These are phyloP conservation scores for Hymenoscyphus albidus DNA, from an alignment of 2,329 filamentous ascomycete genomes.

Conservation along the genomic window DNA sequence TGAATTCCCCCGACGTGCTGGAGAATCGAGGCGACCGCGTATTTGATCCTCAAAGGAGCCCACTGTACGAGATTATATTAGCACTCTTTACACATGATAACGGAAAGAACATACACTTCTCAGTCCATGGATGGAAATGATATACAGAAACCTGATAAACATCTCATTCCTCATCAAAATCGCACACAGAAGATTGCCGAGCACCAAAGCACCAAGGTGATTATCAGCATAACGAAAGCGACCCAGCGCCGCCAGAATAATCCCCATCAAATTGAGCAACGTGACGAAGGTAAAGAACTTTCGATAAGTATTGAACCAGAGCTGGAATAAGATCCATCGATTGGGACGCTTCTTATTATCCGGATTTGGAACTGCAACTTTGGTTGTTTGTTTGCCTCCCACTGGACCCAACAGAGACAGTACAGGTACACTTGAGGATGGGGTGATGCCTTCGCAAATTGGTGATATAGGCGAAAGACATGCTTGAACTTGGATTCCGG, in stretches of 20 bases:
- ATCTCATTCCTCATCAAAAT: conserved; percentile 41
- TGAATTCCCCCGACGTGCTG: conserved; percentile 43
- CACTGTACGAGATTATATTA: conserved; percentile 32
- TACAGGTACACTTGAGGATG: conserved; percentile 29
- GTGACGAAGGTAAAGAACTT: conserved; percentile 40
- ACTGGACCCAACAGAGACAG: conserved; percentile 30
- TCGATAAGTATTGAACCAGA: conserved; percentile 42
- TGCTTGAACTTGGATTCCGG: conserved; percentile 23
- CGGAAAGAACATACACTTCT: conserved; percentile 33
- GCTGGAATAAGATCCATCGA: conserved; percentile 36
- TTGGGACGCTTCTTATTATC: conserved; percentile 14
- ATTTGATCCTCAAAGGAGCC: conserved; percentile 38
- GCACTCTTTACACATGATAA: not conserved
- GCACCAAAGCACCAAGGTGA: conserved; percentile 39
- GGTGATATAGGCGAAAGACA: conserved; percentile 30
- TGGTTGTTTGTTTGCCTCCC: conserved; percentile 11
- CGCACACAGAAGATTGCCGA: conserved; percentile 40
- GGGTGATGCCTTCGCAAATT: conserved; percentile 35
- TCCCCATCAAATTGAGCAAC: conserved; percentile 37
- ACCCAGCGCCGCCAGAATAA: conserved; percentile 35
- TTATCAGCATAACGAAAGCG: conserved; percentile 38
- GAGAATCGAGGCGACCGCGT: conserved; percentile 37
- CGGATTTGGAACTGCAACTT: conserved; percentile 8
- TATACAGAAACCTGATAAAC: conserved; percentile 38
- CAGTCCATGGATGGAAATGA: conserved; percentile 39